Percentiles rank a stretch among this genome's conserved stretches.
These are phyloP conservation scores for Miamiensis avidus DNA, from an alignment of 169 alveolate genomes.

Conservation along the genomic window DNA sequence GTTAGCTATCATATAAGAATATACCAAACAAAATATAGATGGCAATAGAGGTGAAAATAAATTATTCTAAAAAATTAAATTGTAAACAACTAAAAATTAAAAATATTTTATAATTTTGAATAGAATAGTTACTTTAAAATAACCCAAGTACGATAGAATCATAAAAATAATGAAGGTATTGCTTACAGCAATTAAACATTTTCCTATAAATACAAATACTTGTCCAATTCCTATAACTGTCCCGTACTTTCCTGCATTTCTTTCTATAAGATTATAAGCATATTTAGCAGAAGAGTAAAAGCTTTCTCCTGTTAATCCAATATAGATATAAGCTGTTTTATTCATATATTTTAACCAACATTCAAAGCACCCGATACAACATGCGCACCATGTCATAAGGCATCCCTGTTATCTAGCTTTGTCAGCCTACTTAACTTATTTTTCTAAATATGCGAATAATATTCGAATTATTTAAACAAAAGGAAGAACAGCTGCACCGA, in stretches of 20 bases:
- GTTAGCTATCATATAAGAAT: not conserved
- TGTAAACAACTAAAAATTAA: too few relatives aligned
- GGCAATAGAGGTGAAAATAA: not conserved
- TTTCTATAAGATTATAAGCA: not conserved
- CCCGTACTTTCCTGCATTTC: not conserved
- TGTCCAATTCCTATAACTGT: not conserved
- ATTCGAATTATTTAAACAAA: not conserved
- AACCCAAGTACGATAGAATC: not conserved
- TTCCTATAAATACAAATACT: not conserved
- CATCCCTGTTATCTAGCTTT: not conserved
- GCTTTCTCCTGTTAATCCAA: not conserved
- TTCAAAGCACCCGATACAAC: not conserved
- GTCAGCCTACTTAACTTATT: not conserved
- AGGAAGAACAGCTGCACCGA: not conserved
- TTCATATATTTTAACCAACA: not conserved
- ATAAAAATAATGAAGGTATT: not conserved
- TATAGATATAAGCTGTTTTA: not conserved
- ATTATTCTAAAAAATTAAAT: not conserved
- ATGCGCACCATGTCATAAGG: not conserved
- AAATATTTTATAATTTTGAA: too few relatives aligned
- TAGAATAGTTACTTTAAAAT: not conserved
- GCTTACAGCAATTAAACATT: not conserved
- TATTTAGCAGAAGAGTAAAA: not conserved
- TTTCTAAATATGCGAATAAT: not conserved
- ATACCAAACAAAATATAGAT: not conserved